A percentile compares a stretch with the other conserved stretches of the same genome.
Evolutionary conservation across 306 rosid genomes (phyloP).

Genomic region (Quercus parvula): DNA sequence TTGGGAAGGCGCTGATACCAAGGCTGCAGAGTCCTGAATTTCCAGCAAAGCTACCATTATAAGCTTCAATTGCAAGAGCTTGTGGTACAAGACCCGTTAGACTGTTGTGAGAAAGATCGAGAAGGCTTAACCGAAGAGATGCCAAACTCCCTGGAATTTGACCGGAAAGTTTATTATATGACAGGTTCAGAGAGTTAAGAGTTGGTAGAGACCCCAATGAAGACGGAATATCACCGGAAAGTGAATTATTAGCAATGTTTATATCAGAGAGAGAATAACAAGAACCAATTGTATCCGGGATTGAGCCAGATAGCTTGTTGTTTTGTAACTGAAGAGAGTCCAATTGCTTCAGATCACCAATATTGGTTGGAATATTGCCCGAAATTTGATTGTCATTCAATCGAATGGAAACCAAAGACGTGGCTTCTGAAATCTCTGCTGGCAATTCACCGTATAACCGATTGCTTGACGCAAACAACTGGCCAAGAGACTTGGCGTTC

Average conservation of each 20-base stretch:
- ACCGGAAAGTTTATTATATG: constrained; percentile 61
- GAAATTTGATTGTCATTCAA: constrained; percentile 56
- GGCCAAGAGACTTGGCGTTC: constrained; percentile 47
- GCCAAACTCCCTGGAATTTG: constrained; percentile 57
- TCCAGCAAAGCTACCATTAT: constrained; percentile 75
- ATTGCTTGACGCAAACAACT: constrained; percentile 39
- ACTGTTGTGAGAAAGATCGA: constrained; percentile 64
- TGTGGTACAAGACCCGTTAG: constrained; percentile 61
- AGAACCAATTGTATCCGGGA: constrained; percentile 61
- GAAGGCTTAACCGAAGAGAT: constrained; percentile 52
- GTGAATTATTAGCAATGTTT: constrained; percentile 53
- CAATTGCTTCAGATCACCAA: constrained; percentile 60
- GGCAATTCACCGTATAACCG: constrained; percentile 67
- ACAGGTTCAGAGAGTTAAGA: constrained; percentile 61
- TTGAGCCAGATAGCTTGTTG: constrained; percentile 53
- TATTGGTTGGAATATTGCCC: constrained; percentile 47
- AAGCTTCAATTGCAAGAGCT: constrained; percentile 56
- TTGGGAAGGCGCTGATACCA: constrained; percentile 30
- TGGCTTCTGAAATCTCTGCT: constrained; percentile 46
- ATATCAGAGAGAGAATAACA: constrained; percentile 47
- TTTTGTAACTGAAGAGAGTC: constrained; percentile 48
- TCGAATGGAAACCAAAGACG: constrained; percentile 42
- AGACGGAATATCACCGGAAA: constrained; percentile 54
- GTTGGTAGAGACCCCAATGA: constrained; percentile 57
- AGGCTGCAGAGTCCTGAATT: constrained; percentile 66